Conservation (phyloP, 805 yeast species). For the Nakazawaea sp. region DNA sequence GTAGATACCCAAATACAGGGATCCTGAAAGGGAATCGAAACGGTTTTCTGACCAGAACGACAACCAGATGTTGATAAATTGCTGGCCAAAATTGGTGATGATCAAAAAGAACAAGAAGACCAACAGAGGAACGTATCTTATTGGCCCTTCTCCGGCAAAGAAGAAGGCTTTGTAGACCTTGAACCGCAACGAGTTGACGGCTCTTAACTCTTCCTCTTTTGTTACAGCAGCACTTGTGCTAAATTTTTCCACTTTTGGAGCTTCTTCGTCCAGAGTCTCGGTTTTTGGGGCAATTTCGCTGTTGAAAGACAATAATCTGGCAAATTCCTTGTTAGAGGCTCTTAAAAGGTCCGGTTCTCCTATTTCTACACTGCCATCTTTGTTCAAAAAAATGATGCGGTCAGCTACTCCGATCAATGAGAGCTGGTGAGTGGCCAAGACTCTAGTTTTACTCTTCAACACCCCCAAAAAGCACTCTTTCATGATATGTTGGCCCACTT, state of each 20-base stretch:
- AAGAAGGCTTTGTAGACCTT: constrained; percentile 39
- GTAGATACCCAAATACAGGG: constrained; percentile 68
- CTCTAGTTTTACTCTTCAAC: constrained; percentile 50
- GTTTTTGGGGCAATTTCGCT: too few species aligned
- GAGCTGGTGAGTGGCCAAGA: constrained; percentile 80
- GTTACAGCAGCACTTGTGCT: too few species aligned
- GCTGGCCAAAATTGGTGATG: constrained; percentile 22
- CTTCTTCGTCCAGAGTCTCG: too few species aligned
- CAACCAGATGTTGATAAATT: constrained; percentile 65
- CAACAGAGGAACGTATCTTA: constrained; percentile 17
- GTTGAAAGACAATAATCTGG: constrained; percentile 42
- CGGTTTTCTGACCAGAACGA: constrained; percentile 69
- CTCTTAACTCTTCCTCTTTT: constrained; percentile 34
- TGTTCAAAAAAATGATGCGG: constrained; percentile 56
- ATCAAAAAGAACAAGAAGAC: constrained; percentile 13
- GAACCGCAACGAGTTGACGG: constrained; percentile 39
- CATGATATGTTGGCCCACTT: constrained; percentile 78
- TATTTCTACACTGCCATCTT: constrained; percentile 50
- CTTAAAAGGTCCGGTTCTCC: constrained; percentile 56
- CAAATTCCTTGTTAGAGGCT: constrained; percentile 37
- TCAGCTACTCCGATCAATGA: constrained; percentile 64
- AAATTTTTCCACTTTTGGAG: too few species aligned
- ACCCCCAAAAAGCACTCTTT: constrained; percentile 57
- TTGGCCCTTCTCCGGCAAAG: constrained; percentile 37
- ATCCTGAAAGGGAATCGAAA: constrained; percentile 36